Percentiles rank a stretch among this genome's conserved stretches.
Evolutionary conservation across 2,329 filamentous ascomycete genomes (phyloP).

Genomic region (Fusarium compactum): DNA sequence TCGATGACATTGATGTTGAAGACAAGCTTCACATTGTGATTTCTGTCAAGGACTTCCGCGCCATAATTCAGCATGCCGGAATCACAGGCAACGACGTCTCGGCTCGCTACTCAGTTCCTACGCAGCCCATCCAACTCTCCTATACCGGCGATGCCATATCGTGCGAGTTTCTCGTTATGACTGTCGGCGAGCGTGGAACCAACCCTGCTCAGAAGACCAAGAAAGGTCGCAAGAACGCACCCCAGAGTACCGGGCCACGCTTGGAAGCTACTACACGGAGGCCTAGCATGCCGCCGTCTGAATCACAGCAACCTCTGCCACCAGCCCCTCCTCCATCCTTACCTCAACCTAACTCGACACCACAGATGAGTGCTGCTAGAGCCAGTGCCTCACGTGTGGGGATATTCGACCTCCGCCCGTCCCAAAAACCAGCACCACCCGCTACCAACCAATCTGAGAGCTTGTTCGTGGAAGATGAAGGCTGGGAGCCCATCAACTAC

Average conservation of each 20-base stretch:
- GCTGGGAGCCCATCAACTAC: conserved; percentile 77
- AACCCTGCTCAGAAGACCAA: conserved; percentile 62
- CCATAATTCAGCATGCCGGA: conserved; percentile 81
- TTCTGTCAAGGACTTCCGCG: conserved; percentile 85
- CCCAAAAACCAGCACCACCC: conserved; percentile 65
- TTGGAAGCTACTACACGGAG: conserved; percentile 63
- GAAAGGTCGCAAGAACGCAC: conserved; percentile 57
- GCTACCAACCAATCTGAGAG: conserved; percentile 73
- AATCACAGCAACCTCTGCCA: conserved; percentile 44
- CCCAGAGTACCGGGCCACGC: conserved; percentile 53
- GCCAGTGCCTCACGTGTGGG: conserved; percentile 53
- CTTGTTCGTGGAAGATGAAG: conserved; percentile 81
- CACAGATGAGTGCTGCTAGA: conserved; percentile 52
- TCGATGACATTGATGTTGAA: conserved; percentile 79
- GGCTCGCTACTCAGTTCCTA: conserved; percentile 77
- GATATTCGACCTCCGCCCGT: conserved; percentile 63
- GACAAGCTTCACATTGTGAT: conserved; percentile 83
- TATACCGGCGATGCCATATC: conserved; percentile 76
- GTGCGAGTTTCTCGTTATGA: conserved; percentile 87
- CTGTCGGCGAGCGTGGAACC: conserved; percentile 73
- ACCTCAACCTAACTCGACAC: conserved; percentile 49
- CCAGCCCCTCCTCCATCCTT: conserved; percentile 45
- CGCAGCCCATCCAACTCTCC: conserved; percentile 77
- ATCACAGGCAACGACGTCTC: conserved; percentile 74
- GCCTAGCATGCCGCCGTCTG: conserved; percentile 55